Percentiles rank a stretch among this genome's conserved stretches.
Conservation (phyloP, 768 basidiomycete species). For the Russula dissimulans region DNA sequence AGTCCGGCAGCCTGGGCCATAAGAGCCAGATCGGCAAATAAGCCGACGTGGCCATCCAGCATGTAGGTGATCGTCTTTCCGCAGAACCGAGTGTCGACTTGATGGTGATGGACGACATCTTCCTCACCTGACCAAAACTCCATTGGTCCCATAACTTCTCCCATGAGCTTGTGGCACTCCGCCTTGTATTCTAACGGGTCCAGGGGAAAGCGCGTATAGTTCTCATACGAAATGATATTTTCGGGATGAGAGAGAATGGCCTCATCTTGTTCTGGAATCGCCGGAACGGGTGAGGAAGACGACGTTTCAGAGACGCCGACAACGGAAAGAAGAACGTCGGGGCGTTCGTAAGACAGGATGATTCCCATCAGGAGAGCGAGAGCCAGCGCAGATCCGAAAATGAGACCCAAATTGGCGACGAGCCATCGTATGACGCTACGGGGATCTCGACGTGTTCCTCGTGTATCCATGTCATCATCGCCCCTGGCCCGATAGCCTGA, state of each 20-base stretch:
- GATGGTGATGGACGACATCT: slow-evolving; percentile 28
- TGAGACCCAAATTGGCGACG: slow-evolving; percentile 30
- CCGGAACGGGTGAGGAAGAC: slow-evolving; percentile 12
- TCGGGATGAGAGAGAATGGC: slow-evolving; percentile 14
- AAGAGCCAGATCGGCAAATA: slow-evolving; percentile 56
- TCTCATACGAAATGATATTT: slow-evolving; percentile 41
- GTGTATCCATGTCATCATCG: slow-evolving; percentile 29
- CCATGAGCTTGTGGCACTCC: slow-evolving; percentile 45
- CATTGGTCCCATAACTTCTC: slow-evolving; percentile 39
- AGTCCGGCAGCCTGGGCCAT: slow-evolving; percentile 60
- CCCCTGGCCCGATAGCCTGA: slow-evolving; percentile 34
- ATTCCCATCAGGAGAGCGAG: slow-evolving; percentile 38
- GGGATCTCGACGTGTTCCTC: slow-evolving; percentile 3
- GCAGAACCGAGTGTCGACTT: slow-evolving; percentile 32
- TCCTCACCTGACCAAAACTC: slow-evolving; percentile 41
- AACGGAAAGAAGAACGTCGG: slow-evolving; percentile 38
- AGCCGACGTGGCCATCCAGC: slow-evolving; percentile 56
- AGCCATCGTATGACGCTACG: slow-evolving; percentile 10
- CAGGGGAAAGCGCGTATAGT: slow-evolving; percentile 51
- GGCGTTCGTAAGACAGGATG: slow-evolving; percentile 41
- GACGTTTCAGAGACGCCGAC: slow-evolving; percentile 28
- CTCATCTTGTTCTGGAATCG: slow-evolving; percentile 20
- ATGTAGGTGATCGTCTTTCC: slow-evolving; percentile 62
- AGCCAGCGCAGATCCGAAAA: slow-evolving; percentile 37
- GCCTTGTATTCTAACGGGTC: slow-evolving; percentile 44